These are phyloP conservation scores for Penicillium sp. DNA, from an alignment of 2,329 filamentous ascomycete genomes.

Conservation along the genomic window DNA sequence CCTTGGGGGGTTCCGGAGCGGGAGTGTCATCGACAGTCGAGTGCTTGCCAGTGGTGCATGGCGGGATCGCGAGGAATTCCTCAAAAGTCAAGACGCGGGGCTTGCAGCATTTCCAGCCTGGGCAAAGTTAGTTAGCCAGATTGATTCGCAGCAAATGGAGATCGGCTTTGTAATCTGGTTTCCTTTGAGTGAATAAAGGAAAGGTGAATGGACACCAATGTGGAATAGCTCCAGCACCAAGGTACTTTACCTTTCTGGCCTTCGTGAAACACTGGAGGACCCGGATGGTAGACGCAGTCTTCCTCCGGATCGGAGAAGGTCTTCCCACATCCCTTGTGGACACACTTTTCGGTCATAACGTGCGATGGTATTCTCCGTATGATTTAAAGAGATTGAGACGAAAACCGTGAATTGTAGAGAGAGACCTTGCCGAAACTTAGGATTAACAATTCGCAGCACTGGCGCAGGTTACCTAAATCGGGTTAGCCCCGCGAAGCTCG, in stretches of 20 bases:
- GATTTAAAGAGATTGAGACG: neutral
- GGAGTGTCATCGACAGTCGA: slow-evolving; percentile 78
- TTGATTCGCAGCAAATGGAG: neutral
- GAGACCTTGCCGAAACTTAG: neutral
- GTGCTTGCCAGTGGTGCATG: slow-evolving; percentile 91
- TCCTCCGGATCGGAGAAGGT: slow-evolving; percentile 78
- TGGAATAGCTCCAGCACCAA: slow-evolving; percentile 26
- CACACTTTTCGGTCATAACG: slow-evolving; percentile 66
- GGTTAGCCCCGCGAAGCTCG: slow-evolving; percentile 40
- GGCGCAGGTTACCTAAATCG: slow-evolving; percentile 25
- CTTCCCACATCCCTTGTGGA: slow-evolving; percentile 95
- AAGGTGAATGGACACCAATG: neutral
- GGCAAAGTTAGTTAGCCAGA: neutral
- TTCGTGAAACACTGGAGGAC: slow-evolving; percentile 93
- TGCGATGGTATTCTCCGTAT: slow-evolving; percentile 1
- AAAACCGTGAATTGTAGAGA: neutral
- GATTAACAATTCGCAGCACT: slow-evolving; percentile 1
- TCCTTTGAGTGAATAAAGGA: neutral
- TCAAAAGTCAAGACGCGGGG: slow-evolving; percentile 95
- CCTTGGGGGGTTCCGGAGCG: slow-evolving; percentile 44
- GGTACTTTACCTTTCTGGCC: slow-evolving; percentile 83
- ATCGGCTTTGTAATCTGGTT: neutral
- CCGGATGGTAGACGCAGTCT: slow-evolving; percentile 87
- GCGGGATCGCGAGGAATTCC: slow-evolving; percentile 90
- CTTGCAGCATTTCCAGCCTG: slow-evolving; percentile 99